phyloP scores from a whole-genome alignment of 768 basidiomycete species.

The Mycena polygramma region DNA sequence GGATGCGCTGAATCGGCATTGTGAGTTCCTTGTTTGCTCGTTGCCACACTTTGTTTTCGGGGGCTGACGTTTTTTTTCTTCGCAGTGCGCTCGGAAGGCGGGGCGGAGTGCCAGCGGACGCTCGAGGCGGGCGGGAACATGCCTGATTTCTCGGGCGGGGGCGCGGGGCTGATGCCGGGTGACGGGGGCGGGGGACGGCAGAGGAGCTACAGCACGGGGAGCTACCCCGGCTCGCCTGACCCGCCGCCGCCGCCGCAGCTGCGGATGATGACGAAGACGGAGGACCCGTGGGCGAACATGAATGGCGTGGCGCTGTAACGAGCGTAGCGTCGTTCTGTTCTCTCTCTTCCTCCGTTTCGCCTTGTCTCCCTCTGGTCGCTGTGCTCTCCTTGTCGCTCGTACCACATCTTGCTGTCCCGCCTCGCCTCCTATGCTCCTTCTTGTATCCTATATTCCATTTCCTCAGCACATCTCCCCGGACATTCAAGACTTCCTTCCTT shows the following conservation, averaged over 20 bases:
- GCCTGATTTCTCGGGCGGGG: constrained; percentile 17
- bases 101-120: constrained; percentile 74
- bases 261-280: constrained; percentile 27
- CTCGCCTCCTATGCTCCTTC: not conserved
- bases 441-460: constrained; percentile 1
- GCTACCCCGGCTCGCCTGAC: constrained; percentile 26
- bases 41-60: constrained; percentile 40
- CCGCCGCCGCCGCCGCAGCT: constrained; percentile 13
- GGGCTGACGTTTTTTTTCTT: not conserved
- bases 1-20: constrained; percentile 94
- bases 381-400: not conserved
- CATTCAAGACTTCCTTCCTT: not conserved
- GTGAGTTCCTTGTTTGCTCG: constrained; percentile 63
- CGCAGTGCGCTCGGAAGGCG: constrained; percentile 84
- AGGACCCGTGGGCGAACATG: constrained; percentile 40
- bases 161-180: constrained; percentile 25
- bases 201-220: constrained; percentile 27
- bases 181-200: not conserved
- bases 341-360: not conserved
- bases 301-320: constrained; percentile 29
- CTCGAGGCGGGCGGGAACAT: constrained; percentile 47
- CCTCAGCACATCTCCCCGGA: constrained; percentile 1
- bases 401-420: not conserved
- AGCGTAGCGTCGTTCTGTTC: not conserved
- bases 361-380: not conserved